Conservation (phyloP, 2,329 filamentous ascomycete species). For the Neofusicoccum sp. region DNA sequence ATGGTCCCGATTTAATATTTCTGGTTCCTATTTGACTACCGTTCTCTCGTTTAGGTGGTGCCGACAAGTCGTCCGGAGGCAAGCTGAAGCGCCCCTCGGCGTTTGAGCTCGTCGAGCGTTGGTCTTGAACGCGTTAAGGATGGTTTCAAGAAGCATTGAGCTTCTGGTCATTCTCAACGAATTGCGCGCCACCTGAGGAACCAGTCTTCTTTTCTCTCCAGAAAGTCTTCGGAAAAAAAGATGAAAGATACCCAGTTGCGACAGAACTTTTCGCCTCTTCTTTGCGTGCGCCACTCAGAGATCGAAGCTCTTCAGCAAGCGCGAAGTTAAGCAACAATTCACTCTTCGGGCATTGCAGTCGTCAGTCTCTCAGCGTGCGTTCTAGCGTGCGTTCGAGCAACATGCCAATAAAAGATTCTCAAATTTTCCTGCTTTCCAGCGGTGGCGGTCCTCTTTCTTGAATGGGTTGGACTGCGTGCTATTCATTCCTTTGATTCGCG, state of each 20-base stretch:
- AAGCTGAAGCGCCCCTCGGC: neutral
- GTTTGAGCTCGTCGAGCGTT: neutral
- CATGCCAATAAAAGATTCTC: neutral
- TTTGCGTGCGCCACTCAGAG: neutral
- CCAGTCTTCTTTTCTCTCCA: neutral
- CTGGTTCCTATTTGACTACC: constrained; percentile 15
- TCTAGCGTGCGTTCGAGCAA: constrained; percentile 7
- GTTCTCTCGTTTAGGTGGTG: neutral
- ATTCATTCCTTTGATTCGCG: constrained; percentile 6
- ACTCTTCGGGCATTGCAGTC: constrained; percentile 6
- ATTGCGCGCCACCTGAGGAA: neutral
- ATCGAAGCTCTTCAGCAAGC: neutral
- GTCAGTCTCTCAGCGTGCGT: neutral
- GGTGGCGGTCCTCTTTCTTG: neutral
- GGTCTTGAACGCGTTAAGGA: neutral
- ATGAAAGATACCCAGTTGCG: constrained; percentile 17
- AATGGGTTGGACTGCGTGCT: neutral
- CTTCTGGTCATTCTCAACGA: neutral
- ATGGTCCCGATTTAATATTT: constrained; percentile 1
- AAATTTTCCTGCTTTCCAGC: constrained; percentile 1
- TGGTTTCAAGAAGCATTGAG: neutral
- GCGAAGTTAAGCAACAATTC: neutral
- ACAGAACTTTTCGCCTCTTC: neutral
- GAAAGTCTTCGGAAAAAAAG: constrained; percentile 10
- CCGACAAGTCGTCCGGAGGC: neutral